Evolutionary conservation across 129 eudicot species (phyloP), one percentile per base, ranked within the genome.

Genomic region (Mikania micrantha): DNA sequence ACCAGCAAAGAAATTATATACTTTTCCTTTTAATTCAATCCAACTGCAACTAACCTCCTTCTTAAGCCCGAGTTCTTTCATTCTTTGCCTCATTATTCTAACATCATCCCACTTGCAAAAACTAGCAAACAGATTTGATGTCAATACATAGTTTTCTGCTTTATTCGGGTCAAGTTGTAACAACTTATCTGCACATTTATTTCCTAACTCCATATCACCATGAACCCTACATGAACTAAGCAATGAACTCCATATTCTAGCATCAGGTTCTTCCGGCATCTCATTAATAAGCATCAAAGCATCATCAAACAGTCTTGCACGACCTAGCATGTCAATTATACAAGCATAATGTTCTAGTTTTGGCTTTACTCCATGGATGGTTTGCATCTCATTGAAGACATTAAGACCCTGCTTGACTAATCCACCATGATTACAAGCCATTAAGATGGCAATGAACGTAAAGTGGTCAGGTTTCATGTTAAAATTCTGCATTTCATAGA

Each of bases 281-380:
- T 76, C 42, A 25, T 49, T 54, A 20, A 84, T 66, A 36, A 87
- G 81, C 78, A 64, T 38, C 39, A 81, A 25, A 67, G 90, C 95
- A 22, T 79, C 84, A 45, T 53, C 54, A 44, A 84, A 74, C 57
- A 36, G 72, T 19, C 77, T 78, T 52, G 95, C 85, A 73, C 85
- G 90, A 61, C 83, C 85, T 25, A 87, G 59, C 87, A 87, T 84
- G 74, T 81, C 87, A 32, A 84, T 79, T 27, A 84, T 75, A 72
- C 90, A 84, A 54, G 90, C 83, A 77, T 81, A 87, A 71, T 87
- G 95, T 70, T 84, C 95, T 5, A 84, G 58, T 34, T 81, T 77
- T 39, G 90, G 90, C 66, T 64, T 60, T 60, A 84, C 56, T 32
- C 62, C 67, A 44, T 87, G 75, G 57, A 81, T 28, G 31, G 60